These are phyloP conservation scores for Pichia heedii DNA, from an alignment of 805 yeast genomes.

Conservation along the genomic window DNA sequence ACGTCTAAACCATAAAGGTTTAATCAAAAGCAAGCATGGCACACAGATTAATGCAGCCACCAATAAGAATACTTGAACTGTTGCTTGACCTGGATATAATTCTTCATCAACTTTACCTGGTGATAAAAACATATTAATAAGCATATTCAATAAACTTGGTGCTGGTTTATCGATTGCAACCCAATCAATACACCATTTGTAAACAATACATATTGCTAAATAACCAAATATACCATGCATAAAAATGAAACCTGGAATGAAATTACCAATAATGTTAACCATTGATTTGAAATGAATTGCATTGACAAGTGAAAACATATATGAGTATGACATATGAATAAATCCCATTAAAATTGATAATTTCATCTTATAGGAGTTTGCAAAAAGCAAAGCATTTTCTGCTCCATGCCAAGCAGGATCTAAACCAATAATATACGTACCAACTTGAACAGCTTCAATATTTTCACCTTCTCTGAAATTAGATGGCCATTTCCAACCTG, in stretches of 20 bases:
- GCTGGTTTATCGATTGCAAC: conserved; percentile 64
- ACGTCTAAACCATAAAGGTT: conserved; percentile 51
- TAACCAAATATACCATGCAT: conserved; percentile 97
- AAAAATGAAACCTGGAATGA: conserved; percentile 86
- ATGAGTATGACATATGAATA: conserved; percentile 88
- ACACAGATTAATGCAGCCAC: conserved; percentile 79
- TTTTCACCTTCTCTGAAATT: conserved; percentile 60
- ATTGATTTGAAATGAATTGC: conserved; percentile 55
- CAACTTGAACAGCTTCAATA: conserved; percentile 55
- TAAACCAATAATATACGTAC: conserved; percentile 75
- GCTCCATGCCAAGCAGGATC: conserved; percentile 98
- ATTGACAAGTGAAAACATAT: conserved; percentile 76
- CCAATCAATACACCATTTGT: conserved; percentile 96
- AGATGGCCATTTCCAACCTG: conserved; percentile 94
- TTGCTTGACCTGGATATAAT: conserved; percentile 70
- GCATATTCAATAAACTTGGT: conserved; percentile 89
- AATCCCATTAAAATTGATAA: conserved; percentile 91
- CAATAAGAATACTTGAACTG: conserved; percentile 64
- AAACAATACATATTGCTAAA: conserved; percentile 72
- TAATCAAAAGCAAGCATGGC: conserved; percentile 80
- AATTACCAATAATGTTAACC: conserved; percentile 85
- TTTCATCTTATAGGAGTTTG: conserved; percentile 97
- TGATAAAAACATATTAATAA: conserved; percentile 88
- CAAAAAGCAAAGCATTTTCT: conserved; percentile 80
- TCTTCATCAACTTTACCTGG: conserved; percentile 85